Conservation (phyloP, 2,329 filamentous ascomycete species). For the Tolypocladium capitatum region DNA sequence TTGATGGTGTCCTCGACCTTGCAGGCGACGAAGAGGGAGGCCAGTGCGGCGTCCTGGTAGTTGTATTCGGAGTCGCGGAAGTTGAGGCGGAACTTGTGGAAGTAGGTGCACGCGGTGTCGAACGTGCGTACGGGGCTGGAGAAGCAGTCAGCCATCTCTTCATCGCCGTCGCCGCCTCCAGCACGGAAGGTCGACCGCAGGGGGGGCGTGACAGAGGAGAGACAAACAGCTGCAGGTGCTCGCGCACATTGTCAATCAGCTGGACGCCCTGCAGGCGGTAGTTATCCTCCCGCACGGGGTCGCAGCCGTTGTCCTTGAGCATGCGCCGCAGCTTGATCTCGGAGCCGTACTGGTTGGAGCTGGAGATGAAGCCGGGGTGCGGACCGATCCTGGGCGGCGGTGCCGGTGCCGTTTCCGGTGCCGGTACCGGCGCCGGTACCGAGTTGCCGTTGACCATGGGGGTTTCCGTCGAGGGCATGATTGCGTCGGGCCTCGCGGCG, state of each 20-base stretch:
- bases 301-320: slow-evolving; percentile 55
- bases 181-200: too few species aligned
- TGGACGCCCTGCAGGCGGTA: slow-evolving; percentile 76
- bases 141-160: neutral
- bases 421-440: neutral
- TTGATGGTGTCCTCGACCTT: slow-evolving; percentile 98
- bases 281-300: slow-evolving; percentile 65
- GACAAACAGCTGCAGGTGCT: slow-evolving; percentile 58
- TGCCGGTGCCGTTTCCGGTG: neutral
- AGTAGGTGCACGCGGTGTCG: slow-evolving; percentile 83
- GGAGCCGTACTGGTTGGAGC: slow-evolving; percentile 59
- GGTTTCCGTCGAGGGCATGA: neutral
- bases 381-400: slow-evolving; percentile 18
- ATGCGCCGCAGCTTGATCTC: slow-evolving; percentile 68
- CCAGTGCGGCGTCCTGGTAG: slow-evolving; percentile 73
- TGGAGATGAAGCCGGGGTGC: slow-evolving; percentile 34
- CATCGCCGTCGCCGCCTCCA: too few species aligned
- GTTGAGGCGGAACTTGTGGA: slow-evolving; percentile 80
- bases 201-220: too few species aligned
- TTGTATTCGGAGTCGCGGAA: slow-evolving; percentile 80
- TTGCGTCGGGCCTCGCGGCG: neutral
- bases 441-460: slow-evolving; percentile 5
- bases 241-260: slow-evolving; percentile 76
- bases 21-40: slow-evolving; percentile 82
- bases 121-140: slow-evolving; percentile 75